phyloP scores from a whole-genome alignment of 139 green algal species.

The Diplosphaera chodatii region DNA sequence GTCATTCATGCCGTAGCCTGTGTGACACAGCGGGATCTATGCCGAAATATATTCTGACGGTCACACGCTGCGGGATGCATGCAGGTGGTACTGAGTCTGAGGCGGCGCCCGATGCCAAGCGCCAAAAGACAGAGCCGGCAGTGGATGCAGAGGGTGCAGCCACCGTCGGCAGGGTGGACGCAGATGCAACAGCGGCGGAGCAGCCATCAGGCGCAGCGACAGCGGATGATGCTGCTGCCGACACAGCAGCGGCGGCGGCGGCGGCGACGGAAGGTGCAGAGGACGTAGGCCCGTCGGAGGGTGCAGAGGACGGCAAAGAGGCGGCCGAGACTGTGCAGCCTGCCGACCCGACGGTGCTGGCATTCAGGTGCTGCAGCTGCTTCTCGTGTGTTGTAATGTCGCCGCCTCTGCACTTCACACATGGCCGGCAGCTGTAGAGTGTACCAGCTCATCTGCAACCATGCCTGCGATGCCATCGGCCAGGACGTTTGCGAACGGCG shows the following conservation, averaged over 20 bases:
- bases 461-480: slow-evolving; percentile 50
- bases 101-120: not conserved
- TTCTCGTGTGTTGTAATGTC: not conserved
- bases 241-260: not conserved
- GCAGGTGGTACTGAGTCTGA: not conserved
- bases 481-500: slow-evolving; percentile 37
- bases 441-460: too few relatives aligned
- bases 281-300: not conserved
- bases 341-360: too few relatives aligned
- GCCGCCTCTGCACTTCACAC: too few relatives aligned
- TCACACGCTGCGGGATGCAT: too few relatives aligned
- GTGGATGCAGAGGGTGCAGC: too few relatives aligned
- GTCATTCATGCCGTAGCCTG: too few relatives aligned
- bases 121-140: not conserved
- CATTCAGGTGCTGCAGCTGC: not conserved
- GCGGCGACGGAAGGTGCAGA: not conserved
- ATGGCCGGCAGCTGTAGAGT: too few relatives aligned
- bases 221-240: not conserved
- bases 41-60: too few relatives aligned
- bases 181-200: not conserved
- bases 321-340: not conserved
- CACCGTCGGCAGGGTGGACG: too few relatives aligned
- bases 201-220: not conserved
- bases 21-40: too few relatives aligned
- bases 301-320: not conserved